These are phyloP conservation scores for Metarhizium sp. DNA, from an alignment of 2,329 filamentous ascomycete genomes.

Conservation along the genomic window DNA sequence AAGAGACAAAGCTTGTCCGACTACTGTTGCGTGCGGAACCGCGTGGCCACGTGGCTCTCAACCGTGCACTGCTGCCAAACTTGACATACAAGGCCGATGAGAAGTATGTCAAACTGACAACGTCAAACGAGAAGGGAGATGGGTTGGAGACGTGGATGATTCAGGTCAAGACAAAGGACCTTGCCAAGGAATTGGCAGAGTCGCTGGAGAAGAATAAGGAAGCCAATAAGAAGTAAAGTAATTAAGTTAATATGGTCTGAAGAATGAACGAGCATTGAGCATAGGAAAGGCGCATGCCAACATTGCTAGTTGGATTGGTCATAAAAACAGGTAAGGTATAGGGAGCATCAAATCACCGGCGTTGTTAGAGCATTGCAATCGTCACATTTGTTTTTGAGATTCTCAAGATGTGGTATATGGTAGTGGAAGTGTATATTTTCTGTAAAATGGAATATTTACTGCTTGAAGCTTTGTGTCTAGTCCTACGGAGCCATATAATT, in stretches of 20 bases:
- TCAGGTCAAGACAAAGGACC: slow-evolving; percentile 56
- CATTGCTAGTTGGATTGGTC: background rate
- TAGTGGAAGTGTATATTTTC: background rate
- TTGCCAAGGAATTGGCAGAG: slow-evolving; percentile 44
- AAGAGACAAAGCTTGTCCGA: slow-evolving; percentile 55
- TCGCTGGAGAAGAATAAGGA: slow-evolving; percentile 45
- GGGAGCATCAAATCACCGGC: slow-evolving; percentile 6
- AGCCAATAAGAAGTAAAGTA: slow-evolving; percentile 41
- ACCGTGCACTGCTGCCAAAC: slow-evolving; percentile 54
- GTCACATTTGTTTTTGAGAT: background rate
- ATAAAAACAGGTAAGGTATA: background rate
- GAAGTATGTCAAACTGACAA: slow-evolving; percentile 52
- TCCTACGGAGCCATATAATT: too few species aligned
- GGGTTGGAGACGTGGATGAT: slow-evolving; percentile 62
- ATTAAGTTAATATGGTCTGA: background rate
- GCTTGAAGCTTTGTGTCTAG: too few species aligned
- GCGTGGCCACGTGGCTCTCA: slow-evolving; percentile 63
- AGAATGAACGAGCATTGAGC: background rate
- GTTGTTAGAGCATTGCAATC: slow-evolving; percentile 8
- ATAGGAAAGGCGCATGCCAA: slow-evolving; percentile 3
- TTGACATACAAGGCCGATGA: slow-evolving; percentile 51
- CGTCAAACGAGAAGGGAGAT: slow-evolving; percentile 47
- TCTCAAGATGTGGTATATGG: background rate
- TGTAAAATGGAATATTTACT: background rate
- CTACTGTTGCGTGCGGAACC: slow-evolving; percentile 68